Conservation (phyloP, 2,329 filamentous ascomycete genomes). For the Aurifilum marmelostoma region DNA sequence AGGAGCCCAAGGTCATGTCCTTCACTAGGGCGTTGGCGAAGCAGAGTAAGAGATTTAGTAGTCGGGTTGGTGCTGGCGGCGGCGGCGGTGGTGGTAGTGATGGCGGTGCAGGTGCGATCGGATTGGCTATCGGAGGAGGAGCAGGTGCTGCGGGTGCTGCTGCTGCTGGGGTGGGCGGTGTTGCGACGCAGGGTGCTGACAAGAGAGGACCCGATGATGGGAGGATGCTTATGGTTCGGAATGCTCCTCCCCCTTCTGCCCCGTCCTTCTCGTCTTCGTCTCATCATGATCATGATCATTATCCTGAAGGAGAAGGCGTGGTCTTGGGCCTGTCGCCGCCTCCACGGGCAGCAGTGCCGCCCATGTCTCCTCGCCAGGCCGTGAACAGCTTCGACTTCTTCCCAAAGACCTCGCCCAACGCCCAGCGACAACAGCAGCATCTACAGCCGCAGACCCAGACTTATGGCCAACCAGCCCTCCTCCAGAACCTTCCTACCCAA, state of each 20-base stretch:
- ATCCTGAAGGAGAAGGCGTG: neutral
- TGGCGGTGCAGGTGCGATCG: conserved; percentile 45
- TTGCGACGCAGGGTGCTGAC: conserved; percentile 11
- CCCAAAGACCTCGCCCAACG: neutral
- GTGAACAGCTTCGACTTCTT: conserved; percentile 25
- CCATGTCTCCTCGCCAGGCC: conserved; percentile 21
- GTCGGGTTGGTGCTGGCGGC: neutral
- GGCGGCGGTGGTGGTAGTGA: conserved; percentile 23
- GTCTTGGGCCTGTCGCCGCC: neutral
- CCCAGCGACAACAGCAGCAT: conserved; percentile 13
- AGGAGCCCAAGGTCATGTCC: conserved; percentile 34
- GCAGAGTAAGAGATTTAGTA: conserved; percentile 32
- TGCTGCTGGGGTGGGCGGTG: neutral
- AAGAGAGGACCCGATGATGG: conserved; percentile 26
- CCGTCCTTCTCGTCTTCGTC: neutral
- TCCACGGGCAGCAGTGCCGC: conserved; percentile 17
- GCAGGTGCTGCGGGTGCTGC: neutral
- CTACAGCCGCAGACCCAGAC: neutral
- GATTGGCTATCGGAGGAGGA: conserved; percentile 49
- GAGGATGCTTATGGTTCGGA: conserved; percentile 18
- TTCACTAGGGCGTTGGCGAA: conserved; percentile 31
- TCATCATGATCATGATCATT: neutral
- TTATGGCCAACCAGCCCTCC: conserved; percentile 26
- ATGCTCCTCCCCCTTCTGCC: conserved; percentile 1
- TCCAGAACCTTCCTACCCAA: conserved; percentile 27